Base-by-base conservation (phyloP, 2,329 filamentous ascomycete genomes). In the Colletotrichum neosansevieriae region DNA sequence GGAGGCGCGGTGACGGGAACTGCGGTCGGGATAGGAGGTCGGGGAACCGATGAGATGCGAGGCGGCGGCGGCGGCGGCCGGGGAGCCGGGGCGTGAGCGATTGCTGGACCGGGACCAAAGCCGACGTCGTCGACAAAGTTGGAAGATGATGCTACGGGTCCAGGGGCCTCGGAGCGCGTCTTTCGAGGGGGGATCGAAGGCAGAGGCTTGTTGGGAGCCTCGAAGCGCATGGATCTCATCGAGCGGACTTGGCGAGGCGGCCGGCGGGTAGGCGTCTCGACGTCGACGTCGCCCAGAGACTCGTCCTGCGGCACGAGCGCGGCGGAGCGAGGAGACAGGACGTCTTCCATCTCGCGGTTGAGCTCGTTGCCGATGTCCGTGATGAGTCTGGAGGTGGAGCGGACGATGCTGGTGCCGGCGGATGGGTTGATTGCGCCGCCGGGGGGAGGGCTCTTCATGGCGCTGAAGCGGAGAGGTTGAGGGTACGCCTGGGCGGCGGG, bases 331-430 rank as follows among this genome's bases (percentile, higher is more conserved):
- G 61, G 66, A 12, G 61, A 69, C 3, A 69, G 34, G 3, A 69
- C 42, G 7, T 56, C 49, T 12, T 60, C 62, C 61, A 69, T 59
- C 36, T 69, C 66, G 24, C 61, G 61, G 29, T 66, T 15, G 40
- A 69, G 38, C 36, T 69, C 61, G n/a, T 49, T 58, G 40, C 54
- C 56, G 29, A 69, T 64, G 7, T 69, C 66, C 54, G 24, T 56
- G 62, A 69, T 69, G 56, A 69, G 47, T n/a, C 36, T 54, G 2
- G 66, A 69, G 2, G 66, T 40, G 9, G 61, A 65, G 29, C 54
- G 49, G 12, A 42, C 34, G 56, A 59, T 62, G 9, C 21, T 40
- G 13, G 24, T 24, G 4, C 13, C 29, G 29, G 7, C n/a, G 13
- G 6, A 11, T 24, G 10, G 34, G 15, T 29, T 29, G 6, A 45